These are phyloP conservation scores for Colletotrichum sidae DNA, from an alignment of 2,329 filamentous ascomycete genomes.

Conservation along the genomic window DNA sequence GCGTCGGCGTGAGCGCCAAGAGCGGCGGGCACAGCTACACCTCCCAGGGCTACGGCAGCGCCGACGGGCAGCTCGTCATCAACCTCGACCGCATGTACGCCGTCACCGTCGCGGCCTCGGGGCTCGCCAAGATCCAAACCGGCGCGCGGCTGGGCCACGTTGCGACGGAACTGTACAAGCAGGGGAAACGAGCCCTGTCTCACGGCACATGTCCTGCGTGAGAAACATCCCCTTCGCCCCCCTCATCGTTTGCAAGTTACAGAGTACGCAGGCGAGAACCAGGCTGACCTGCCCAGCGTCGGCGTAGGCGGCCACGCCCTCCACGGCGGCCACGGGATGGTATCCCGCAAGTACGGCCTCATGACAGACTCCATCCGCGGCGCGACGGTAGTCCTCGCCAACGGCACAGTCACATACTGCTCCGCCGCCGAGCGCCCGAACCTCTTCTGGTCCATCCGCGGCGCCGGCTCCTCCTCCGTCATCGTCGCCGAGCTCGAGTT, in stretches of 20 bases:
- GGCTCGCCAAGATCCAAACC: slow-evolving; percentile 56
- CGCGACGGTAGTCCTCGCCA: slow-evolving; percentile 51
- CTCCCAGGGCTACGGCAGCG: slow-evolving; percentile 59
- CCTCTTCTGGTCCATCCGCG: slow-evolving; percentile 57
- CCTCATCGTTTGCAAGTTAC: neutral
- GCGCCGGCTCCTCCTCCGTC: slow-evolving; percentile 56
- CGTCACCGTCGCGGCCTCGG: slow-evolving; percentile 52
- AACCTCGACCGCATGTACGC: slow-evolving; percentile 59
- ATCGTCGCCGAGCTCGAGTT: slow-evolving; percentile 53
- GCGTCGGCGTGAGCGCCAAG: slow-evolving; percentile 61
- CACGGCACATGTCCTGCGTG: slow-evolving; percentile 66
- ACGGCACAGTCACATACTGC: slow-evolving; percentile 46
- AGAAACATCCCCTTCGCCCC: slow-evolving; percentile 27
- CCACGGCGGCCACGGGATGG: slow-evolving; percentile 54
- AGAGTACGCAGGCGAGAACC: fast-evolving
- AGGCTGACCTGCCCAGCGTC: slow-evolving; percentile 42
- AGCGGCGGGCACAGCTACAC: slow-evolving; percentile 65
- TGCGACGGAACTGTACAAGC: slow-evolving; percentile 51
- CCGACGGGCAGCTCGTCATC: slow-evolving; percentile 60
- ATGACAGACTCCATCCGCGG: slow-evolving; percentile 50
- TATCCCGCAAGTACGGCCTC: slow-evolving; percentile 41
- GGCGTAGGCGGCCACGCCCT: slow-evolving; percentile 54
- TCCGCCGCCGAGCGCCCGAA: slow-evolving; percentile 50
- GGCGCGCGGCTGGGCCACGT: slow-evolving; percentile 63
- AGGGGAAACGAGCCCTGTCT: slow-evolving; percentile 54